Evolutionary conservation across 2,329 filamentous ascomycete species (phyloP), one percentile per base, ranked within the genome.

Genomic region (Stachybotrys echinatus): DNA sequence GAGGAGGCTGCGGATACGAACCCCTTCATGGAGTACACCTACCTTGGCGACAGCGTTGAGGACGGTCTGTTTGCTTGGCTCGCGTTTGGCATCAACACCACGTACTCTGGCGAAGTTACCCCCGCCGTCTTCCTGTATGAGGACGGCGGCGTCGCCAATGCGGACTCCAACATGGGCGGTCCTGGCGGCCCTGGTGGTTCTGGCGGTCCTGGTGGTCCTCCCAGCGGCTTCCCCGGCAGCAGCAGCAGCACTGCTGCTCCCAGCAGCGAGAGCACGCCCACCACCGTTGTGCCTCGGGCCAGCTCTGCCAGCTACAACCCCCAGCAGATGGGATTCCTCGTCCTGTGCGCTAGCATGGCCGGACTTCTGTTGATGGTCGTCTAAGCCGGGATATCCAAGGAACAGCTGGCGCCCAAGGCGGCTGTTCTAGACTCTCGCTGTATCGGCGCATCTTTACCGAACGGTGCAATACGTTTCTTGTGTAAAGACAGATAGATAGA

Each of bases 11-110:
- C 74, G 34, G 72, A 73, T 23, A 77, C 79, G 46, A 79, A 83
- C 53, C 82, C 82, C 1, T 65, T 84, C 55, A 68, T 83, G 54
- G 73, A 83, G 59, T 84, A 83, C 54, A 74, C 78, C 12, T 69
- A 76, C 4, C 70, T 85, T 4, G 80, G 81, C 1, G 75, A 83
- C 27, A 65, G 65, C 22, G 56, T 80, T 12, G 54, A 58, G 1
- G 77, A 82, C 23, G 80, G 80, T 19, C 56, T 83, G 31, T 71
- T 82, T 47, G 76, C 70, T 2, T 83, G 78, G 79, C 74, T 83
- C 48, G 69, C 73, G 3, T 66, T 81, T 39, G 79, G 74, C 6
- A 71, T 82, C 42, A 74, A 79, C 54, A 59, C 62, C 8, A 59
- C 59, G 8, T 44, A 50, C 7, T 52, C 55, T 6, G 48, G 34